Evolutionary conservation across 2,329 filamentous ascomycete genomes (phyloP).

Genomic region (Aspergillus thermomutatus): DNA sequence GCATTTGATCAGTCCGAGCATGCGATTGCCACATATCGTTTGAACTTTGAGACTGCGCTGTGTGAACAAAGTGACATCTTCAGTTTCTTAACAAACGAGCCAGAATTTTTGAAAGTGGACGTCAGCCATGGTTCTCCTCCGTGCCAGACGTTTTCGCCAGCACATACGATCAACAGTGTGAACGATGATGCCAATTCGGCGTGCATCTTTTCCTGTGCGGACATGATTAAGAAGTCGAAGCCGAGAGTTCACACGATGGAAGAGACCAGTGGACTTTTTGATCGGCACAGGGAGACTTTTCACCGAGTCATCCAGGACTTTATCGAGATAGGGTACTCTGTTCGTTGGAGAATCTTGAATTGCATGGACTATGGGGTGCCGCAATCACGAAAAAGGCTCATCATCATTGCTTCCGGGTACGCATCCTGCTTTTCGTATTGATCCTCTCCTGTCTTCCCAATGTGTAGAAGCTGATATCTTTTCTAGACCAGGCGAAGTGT

Average conservation of each 20-base stretch:
- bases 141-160: constrained; percentile 72
- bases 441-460: not conserved
- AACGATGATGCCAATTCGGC: constrained; percentile 68
- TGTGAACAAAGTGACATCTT: constrained; percentile 46
- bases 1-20: constrained; percentile 61
- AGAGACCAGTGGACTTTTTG: constrained; percentile 68
- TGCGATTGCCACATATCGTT: constrained; percentile 56
- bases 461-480: not conserved
- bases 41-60: constrained; percentile 52
- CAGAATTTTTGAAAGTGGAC: constrained; percentile 52
- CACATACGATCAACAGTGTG: constrained; percentile 57
- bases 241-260: constrained; percentile 75
- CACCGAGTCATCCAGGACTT: constrained; percentile 61
- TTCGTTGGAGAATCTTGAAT: constrained; percentile 64
- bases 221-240: constrained; percentile 55
- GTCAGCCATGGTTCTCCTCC: constrained; percentile 73
- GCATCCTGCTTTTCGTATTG: constrained; percentile 10
- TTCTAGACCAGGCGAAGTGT: constrained; percentile 64
- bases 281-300: constrained; percentile 56
- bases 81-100: constrained; percentile 34
- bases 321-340: constrained; percentile 62
- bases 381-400: constrained; percentile 47
- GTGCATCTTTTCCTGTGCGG: constrained; percentile 45
- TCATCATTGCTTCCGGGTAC: constrained; percentile 54
- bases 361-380: constrained; percentile 49